phyloP scores from a whole-genome alignment of 495 filamentous ascomycete species.

The Talaromyces trachyspermus region DNA sequence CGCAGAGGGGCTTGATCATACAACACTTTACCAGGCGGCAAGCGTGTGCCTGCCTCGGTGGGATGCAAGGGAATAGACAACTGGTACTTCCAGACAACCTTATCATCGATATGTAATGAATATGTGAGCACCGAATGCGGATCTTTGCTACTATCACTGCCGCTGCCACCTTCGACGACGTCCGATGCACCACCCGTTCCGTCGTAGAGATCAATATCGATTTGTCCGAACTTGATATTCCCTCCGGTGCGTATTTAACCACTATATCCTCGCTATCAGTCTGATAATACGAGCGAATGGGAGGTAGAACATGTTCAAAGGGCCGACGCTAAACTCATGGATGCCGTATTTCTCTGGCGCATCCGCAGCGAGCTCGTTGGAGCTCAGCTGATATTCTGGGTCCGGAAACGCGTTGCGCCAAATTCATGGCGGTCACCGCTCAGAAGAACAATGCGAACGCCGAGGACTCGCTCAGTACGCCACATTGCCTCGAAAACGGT shows the following conservation, averaged over 20 bases:
- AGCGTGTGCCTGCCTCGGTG: background rate
- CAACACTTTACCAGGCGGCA: slow-evolving; percentile 24
- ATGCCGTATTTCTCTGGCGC: slow-evolving; percentile 44
- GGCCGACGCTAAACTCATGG: slow-evolving; percentile 83
- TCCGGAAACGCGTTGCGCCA: slow-evolving; percentile 83
- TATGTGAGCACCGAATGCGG: slow-evolving; percentile 60
- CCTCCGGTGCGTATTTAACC: slow-evolving; percentile 84
- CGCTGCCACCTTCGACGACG: slow-evolving; percentile 20
- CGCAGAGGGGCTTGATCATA: slow-evolving; percentile 14
- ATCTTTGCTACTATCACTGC: slow-evolving; percentile 16
- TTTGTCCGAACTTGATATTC: slow-evolving; percentile 82
- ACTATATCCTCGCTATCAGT: slow-evolving; percentile 68
- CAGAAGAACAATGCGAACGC: slow-evolving; percentile 73
- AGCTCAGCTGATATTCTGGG: slow-evolving; percentile 33
- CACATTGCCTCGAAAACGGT: slow-evolving; percentile 85
- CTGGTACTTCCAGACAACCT: slow-evolving; percentile 63
- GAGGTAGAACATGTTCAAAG: slow-evolving; percentile 91
- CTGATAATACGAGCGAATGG: slow-evolving; percentile 74
- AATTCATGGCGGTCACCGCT: slow-evolving; percentile 94
- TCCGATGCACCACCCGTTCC: slow-evolving; percentile 33
- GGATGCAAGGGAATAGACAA: slow-evolving; percentile 28
- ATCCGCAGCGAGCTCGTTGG: slow-evolving; percentile 18
- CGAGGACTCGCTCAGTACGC: slow-evolving; percentile 59
- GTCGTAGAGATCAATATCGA: slow-evolving; percentile 70
- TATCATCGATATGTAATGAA: slow-evolving; percentile 73